phyloP scores from a whole-genome alignment of 1,284 basidiomycete genomes.

The Marasmius oreades region DNA sequence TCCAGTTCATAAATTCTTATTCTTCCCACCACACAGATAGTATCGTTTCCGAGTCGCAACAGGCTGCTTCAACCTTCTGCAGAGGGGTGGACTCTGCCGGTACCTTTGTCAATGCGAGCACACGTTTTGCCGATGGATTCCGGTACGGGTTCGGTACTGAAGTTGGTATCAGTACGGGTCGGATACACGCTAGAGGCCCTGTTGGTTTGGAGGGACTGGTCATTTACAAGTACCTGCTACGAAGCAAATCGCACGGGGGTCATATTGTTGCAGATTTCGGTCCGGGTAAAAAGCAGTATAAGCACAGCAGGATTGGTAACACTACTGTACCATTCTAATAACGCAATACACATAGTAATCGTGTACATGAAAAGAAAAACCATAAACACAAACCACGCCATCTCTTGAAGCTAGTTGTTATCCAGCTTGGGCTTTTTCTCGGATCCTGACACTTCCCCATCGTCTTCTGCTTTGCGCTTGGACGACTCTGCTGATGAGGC shows the following conservation, averaged over 20 bases:
- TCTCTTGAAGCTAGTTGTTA: slow-evolving; percentile 17
- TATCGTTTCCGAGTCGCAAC: slow-evolving; percentile 83
- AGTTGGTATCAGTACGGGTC: slow-evolving; percentile 95
- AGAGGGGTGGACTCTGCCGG: slow-evolving; percentile 90
- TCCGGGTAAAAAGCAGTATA: slow-evolving; percentile 72
- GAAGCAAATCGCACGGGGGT: slow-evolving; percentile 67
- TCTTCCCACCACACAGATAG: slow-evolving; percentile 95
- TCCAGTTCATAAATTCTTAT: slow-evolving; percentile 89
- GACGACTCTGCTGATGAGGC: slow-evolving; percentile 32
- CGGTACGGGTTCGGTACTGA: slow-evolving; percentile 97
- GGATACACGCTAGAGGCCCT: slow-evolving; percentile 95
- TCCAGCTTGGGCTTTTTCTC: slow-evolving; percentile 71
- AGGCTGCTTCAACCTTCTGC: slow-evolving; percentile 73
- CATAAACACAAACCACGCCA: slow-evolving; percentile 7
- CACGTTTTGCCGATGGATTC: slow-evolving; percentile 96
- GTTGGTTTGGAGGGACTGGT: slow-evolving; percentile 95
- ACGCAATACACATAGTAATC: not conserved
- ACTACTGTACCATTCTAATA: slow-evolving; percentile 46
- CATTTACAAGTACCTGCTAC: slow-evolving; percentile 92
- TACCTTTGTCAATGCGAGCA: slow-evolving; percentile 92
- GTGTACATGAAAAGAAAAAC: not conserved
- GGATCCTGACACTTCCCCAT: slow-evolving; percentile 38
- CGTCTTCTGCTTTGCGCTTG: slow-evolving; percentile 72
- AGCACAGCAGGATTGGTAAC: slow-evolving; percentile 59
- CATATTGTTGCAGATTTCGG: slow-evolving; percentile 85